phyloP scores from a whole-genome alignment of 2,329 filamentous ascomycete species.

The Fusarium gaditjirri region DNA sequence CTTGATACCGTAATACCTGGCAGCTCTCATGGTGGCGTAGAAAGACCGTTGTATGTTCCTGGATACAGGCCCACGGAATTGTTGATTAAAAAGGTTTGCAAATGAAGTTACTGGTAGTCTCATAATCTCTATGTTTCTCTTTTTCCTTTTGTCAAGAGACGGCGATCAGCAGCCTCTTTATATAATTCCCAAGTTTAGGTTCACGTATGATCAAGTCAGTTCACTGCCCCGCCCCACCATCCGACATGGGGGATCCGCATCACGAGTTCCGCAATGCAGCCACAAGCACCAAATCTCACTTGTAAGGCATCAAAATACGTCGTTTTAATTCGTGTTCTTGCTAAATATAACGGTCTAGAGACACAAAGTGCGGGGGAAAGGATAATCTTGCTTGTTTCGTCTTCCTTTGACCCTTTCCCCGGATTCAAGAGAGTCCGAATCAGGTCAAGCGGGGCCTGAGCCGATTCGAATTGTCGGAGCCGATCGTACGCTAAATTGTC shows the following conservation, averaged over 20 bases:
- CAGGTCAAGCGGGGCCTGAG: conserved; percentile 22
- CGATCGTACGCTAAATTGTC: neutral
- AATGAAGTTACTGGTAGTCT: neutral
- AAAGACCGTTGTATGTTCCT: conserved; percentile 1
- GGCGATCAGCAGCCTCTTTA: conserved; percentile 9
- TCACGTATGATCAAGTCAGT: conserved; percentile 31
- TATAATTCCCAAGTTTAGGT: conserved; percentile 7
- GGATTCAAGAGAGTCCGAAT: neutral
- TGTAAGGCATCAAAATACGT: neutral
- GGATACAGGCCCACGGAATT: neutral
- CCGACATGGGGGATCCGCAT: neutral
- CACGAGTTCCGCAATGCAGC: conserved; percentile 14
- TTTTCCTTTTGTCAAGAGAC: neutral
- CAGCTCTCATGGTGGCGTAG: conserved; percentile 64
- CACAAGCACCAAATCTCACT: neutral
- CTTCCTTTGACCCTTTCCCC: conserved; percentile 14
- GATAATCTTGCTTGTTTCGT: conserved; percentile 15
- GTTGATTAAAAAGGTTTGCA: neutral
- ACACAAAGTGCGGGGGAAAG: conserved; percentile 19
- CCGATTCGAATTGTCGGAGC: conserved; percentile 9
- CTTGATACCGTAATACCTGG: conserved; percentile 64
- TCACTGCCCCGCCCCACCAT: conserved; percentile 33
- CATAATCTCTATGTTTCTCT: neutral
- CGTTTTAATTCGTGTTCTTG: neutral
- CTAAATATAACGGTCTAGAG: neutral